Evolutionary conservation across 2,329 filamentous ascomycete species (phyloP).

Genomic region (Plenodomus biglobosus): DNA sequence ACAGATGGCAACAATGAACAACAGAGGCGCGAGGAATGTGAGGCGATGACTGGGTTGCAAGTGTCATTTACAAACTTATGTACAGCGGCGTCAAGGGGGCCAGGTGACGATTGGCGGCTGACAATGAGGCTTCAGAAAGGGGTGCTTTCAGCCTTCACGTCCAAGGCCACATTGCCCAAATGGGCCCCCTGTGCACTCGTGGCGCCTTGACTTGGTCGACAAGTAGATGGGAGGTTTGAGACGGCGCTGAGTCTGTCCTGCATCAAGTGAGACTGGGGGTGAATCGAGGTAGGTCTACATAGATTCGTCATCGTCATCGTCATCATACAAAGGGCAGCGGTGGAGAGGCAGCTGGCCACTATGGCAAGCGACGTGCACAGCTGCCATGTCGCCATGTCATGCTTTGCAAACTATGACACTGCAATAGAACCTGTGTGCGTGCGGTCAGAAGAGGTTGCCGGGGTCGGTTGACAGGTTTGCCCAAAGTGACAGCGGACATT

Average conservation of each 20-base stretch:
- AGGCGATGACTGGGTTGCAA: conserved; percentile 6
- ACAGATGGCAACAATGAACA: not conserved
- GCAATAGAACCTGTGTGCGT: not conserved
- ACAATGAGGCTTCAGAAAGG: conserved; percentile 20
- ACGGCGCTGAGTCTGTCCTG: conserved; percentile 13
- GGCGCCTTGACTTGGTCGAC: conserved; percentile 2
- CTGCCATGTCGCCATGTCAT: too few species aligned
- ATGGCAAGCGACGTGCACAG: too few species aligned
- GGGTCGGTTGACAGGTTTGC: not conserved
- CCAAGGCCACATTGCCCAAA: conserved; percentile 5
- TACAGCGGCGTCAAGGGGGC: not conserved
- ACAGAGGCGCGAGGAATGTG: not conserved
- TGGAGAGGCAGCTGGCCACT: too few species aligned
- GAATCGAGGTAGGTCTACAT: too few species aligned
- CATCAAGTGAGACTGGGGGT: conserved; percentile 14
- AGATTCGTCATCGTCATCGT: too few species aligned
- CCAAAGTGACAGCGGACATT: not conserved
- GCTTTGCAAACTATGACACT: too few species aligned
- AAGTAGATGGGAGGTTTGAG: conserved; percentile 6
- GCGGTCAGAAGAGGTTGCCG: not conserved
- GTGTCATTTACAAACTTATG: too few species aligned
- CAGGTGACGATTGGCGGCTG: conserved; percentile 10
- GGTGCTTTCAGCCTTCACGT: conserved; percentile 11
- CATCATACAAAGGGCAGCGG: too few species aligned
- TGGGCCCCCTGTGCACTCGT: conserved; percentile 11